These are phyloP conservation scores for Amanita exitialis DNA, from an alignment of 768 basidiomycete species.

Conservation along the genomic window DNA sequence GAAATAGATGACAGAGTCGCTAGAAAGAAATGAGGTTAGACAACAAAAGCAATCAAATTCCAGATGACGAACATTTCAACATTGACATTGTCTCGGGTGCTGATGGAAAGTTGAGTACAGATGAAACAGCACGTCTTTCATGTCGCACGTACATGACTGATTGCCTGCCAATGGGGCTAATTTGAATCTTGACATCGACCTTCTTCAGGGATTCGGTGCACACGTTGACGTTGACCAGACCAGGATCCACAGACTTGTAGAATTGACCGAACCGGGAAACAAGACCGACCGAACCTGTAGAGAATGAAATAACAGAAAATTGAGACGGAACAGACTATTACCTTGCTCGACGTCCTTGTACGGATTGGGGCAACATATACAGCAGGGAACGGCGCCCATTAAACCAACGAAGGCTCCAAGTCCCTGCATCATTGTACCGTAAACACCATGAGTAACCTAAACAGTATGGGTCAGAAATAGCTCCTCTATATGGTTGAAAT, in stretches of 20 bases:
- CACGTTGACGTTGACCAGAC: slow-evolving; percentile 86
- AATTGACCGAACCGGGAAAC: slow-evolving; percentile 92
- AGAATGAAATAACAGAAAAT: neutral
- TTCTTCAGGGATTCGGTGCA: slow-evolving; percentile 82
- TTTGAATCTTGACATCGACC: slow-evolving; percentile 95
- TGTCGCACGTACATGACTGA: slow-evolving; percentile 54
- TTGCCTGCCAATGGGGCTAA: slow-evolving; percentile 79
- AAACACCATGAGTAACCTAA: slow-evolving; percentile 74
- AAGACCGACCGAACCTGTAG: slow-evolving; percentile 76
- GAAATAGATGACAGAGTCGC: slow-evolving; percentile 91
- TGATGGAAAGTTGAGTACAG: slow-evolving; percentile 11
- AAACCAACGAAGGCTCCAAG: slow-evolving; percentile 62
- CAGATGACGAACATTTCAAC: slow-evolving; percentile 68
- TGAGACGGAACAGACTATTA: slow-evolving; percentile 11
- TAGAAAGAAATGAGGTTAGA: slow-evolving; percentile 18
- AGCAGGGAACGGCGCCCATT: slow-evolving; percentile 72
- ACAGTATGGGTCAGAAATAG: neutral
- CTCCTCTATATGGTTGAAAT: too few species aligned
- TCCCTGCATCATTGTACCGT: slow-evolving; percentile 70
- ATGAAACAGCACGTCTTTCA: neutral
- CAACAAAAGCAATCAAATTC: slow-evolving; percentile 1
- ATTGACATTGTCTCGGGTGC: slow-evolving; percentile 92
- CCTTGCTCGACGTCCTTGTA: slow-evolving; percentile 83
- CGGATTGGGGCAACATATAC: slow-evolving; percentile 68
- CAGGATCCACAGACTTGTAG: slow-evolving; percentile 93